Base-by-base conservation (phyloP, 1,139 yeast species). In the Kodamaea plutei region DNA sequence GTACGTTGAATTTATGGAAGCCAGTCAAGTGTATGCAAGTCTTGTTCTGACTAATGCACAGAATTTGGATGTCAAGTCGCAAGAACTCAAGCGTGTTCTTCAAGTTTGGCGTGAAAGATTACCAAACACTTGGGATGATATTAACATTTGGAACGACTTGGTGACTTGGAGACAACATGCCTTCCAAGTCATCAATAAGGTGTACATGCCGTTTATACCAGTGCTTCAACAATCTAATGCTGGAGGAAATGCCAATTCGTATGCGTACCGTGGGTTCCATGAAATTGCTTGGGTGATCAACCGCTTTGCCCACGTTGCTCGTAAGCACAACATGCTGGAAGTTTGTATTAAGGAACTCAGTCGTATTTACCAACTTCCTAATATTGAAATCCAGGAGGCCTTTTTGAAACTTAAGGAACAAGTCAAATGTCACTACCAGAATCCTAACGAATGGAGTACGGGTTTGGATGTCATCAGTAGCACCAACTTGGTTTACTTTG, bases 111-210 rank as follows among this genome's bases (percentile, higher is more conserved):
- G 98, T 51, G 98, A 91, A 53, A 78, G 99, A 43, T 65, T 93
- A 33, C 99, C 99, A 8, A 93, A 93, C 48, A 68, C 78, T 9
- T 91, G 96, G 96, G 99, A 93, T 59, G 98, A 93, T 53, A 89
- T 93, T 46, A 89, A 87, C 54, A 75, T 89, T 41, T 93, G 99
- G 99, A 89, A 94, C 45, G 99, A 93, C 52, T 65, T 93, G 41
- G 95, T 91, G 6, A 89, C 98, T 1, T 93, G 98, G 97, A 74
- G 99, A 51, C 96, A 91, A 57, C 97, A 91, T 58, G 96, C 96
- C 0, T 93, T 93, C 70, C 89, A 85, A 44, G 96, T 89, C n/a
- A 87, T 93, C 49, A 91, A 93, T 63, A 84, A 84, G 54, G 94
- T 85, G 1, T 91, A 91, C 56, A 73, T 89, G 72, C 98, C 98